phyloP scores from a whole-genome alignment of 257 asterid genomes.

The Lycium ferocissimum region DNA sequence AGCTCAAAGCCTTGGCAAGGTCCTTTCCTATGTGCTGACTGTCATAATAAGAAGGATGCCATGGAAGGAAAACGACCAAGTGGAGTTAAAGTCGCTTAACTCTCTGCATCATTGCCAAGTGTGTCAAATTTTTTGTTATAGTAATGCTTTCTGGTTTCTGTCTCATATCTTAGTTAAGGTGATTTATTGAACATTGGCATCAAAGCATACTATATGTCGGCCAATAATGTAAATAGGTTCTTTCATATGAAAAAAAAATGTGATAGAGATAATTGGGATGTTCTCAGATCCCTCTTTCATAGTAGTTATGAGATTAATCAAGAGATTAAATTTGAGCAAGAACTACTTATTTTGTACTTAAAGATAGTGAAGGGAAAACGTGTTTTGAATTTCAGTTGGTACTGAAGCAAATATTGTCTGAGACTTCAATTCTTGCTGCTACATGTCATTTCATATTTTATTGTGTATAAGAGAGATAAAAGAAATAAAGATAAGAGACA shows the following conservation, averaged over 20 bases:
- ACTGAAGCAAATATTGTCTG: neutral
- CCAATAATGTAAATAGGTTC: constrained; percentile 30
- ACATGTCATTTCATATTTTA: neutral
- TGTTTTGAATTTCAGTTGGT: neutral
- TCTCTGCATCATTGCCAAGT: neutral
- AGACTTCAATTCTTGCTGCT: neutral
- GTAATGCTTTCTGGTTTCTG: constrained; percentile 31
- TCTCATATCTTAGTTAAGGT: constrained; percentile 6
- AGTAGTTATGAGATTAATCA: neutral
- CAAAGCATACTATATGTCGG: neutral
- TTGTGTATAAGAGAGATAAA: too few species aligned
- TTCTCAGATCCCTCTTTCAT: neutral
- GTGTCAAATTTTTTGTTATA: constrained; percentile 11
- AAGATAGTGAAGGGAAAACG: neutral
- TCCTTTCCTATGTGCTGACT: constrained; percentile 79
- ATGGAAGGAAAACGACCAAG: constrained; percentile 76
- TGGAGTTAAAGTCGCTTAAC: constrained; percentile 47
- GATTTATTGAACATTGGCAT: neutral
- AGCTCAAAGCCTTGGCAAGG: constrained; percentile 92
- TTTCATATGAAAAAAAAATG: neutral
- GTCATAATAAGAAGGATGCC: constrained; percentile 80
- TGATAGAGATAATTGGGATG: neutral
- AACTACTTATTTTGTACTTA: neutral
- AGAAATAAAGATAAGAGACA: too few species aligned
- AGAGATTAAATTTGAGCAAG: neutral